Conservation (phyloP, 768 basidiomycete genomes). For the Pulveroboletus sp. region DNA sequence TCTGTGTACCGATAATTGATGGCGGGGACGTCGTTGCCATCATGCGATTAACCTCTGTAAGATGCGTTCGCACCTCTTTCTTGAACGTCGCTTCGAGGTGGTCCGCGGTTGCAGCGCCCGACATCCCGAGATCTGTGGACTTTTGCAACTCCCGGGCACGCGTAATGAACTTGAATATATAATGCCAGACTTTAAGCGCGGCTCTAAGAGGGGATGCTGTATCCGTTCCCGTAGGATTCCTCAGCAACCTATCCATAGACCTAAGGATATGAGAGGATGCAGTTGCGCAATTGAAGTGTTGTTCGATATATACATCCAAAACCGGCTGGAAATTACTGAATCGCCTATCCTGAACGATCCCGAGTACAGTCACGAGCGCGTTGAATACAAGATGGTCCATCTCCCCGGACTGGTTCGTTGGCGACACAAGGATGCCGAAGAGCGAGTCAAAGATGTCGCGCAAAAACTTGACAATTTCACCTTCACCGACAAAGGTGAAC, state of each 20-base stretch:
- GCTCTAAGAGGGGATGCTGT: constrained; percentile 79
- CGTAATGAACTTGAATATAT: constrained; percentile 92
- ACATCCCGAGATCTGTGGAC: constrained; percentile 72
- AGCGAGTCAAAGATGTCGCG: constrained; percentile 90
- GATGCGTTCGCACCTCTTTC: constrained; percentile 73
- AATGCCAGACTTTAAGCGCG: constrained; percentile 95
- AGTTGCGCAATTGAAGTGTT: constrained; percentile 78
- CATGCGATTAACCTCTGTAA: constrained; percentile 81
- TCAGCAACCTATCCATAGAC: constrained; percentile 82
- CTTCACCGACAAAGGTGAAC: constrained; percentile 91
- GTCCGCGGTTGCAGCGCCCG: constrained; percentile 78
- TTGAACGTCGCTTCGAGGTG: constrained; percentile 85
- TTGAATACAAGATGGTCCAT: constrained; percentile 88
- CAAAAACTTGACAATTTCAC: constrained; percentile 92
- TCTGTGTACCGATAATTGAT: constrained; percentile 95
- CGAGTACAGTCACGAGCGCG: constrained; percentile 86
- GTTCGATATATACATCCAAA: constrained; percentile 88
- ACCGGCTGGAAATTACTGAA: constrained; percentile 96
- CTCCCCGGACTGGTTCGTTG: constrained; percentile 69
- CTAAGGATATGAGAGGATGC: constrained; percentile 84
- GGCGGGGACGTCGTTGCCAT: constrained; percentile 78
- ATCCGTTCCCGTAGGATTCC: constrained; percentile 67
- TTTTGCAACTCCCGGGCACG: constrained; percentile 89
- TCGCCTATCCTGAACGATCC: constrained; percentile 89
- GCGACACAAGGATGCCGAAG: constrained; percentile 82